These are phyloP conservation scores for Picea abies DNA, from an alignment of 83 land plant species.

Conservation along the genomic window DNA sequence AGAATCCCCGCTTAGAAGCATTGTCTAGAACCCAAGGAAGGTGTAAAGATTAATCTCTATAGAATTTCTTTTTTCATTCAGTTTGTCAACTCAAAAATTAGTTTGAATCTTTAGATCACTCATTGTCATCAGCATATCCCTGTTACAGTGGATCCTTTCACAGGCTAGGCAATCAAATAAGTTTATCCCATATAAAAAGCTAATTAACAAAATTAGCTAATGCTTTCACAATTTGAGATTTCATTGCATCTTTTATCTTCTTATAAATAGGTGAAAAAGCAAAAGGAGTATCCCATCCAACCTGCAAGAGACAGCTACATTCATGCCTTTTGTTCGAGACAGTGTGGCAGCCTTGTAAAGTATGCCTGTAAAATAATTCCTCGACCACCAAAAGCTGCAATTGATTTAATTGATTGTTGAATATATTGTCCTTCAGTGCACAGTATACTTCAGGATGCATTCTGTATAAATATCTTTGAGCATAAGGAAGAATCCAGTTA, in stretches of 20 bases:
- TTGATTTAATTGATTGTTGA: slow-evolving; percentile 22
- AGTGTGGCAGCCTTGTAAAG: slow-evolving; percentile 40
- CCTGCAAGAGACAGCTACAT: too few relatives aligned
- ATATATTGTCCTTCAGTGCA: slow-evolving; percentile 32
- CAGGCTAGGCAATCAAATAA: not conserved
- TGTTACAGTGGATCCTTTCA: not conserved
- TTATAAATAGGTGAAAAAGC: not conserved
- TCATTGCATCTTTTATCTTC: not conserved
- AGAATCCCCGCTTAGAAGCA: not conserved
- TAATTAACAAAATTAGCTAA: not conserved
- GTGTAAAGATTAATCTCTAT: not conserved
- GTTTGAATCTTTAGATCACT: too few relatives aligned
- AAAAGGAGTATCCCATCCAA: slow-evolving; percentile 8
- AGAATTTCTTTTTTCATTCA: not conserved
- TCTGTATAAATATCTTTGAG: slow-evolving; percentile 68
- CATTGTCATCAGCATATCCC: not conserved
- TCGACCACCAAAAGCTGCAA: slow-evolving; percentile 52
- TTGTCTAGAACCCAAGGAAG: not conserved
- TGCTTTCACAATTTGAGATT: not conserved
- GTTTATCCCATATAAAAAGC: not conserved
- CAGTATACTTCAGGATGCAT: slow-evolving; percentile 50
- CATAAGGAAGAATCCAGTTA: slow-evolving; percentile 82
- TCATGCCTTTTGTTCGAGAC: slow-evolving; percentile 21
- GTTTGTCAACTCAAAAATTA: too few relatives aligned
- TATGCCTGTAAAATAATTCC: slow-evolving; percentile 54